Evolutionary conservation across 2,329 filamentous ascomycete genomes (phyloP), one percentile per base, ranked within the genome.

Genomic region (Claviceps fusiformis): DNA sequence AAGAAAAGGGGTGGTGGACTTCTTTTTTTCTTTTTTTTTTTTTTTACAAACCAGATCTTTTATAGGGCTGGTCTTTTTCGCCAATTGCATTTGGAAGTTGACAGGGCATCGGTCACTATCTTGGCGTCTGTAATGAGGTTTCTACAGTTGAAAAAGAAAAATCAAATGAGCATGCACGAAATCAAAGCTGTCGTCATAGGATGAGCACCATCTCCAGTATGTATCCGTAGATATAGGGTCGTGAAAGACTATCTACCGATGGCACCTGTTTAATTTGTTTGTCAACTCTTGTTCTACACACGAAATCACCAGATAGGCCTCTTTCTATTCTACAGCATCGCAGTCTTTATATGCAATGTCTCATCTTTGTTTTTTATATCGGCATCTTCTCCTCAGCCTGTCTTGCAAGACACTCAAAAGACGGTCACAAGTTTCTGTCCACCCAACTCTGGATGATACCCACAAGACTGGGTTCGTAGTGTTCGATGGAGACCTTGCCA

Each of bases 371-470:
- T 53, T 24, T 50, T 39, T 8, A 19, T 7, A 24, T 24, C 24
- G 24, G 24, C 15, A 45, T 35, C 27, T 33, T 19, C 15, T 33
- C 39, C 19, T 11, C 19, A 15, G 13, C 7, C 19, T 6, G 11
- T 10, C 13, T 11, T 15, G 35, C 35, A 37, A 37, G 7, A 37
- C 9, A 37, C 35, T 1, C 19, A 33, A n/a, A 7, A 43, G 7
- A 7, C 9, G 5, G 15, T 69, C 68, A 78, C 59, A 75, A 62
- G 56, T 75, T 68, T 55, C 82, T 75, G 62, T 90, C 87, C 2
- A 77, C 85, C 76, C 81, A 95, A 70, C 88, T 93, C 75, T 88
- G 78, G 58, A 95, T 85, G 75, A 97, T 83, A 6, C 91, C 91
- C 68, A 87, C 80, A 7, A 85, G 74, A 6, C 82, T 87, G 1